These are phyloP conservation scores for Ophiocordyceps camponoti-saundersi DNA, from an alignment of 2,329 filamentous ascomycete genomes.

Conservation along the genomic window DNA sequence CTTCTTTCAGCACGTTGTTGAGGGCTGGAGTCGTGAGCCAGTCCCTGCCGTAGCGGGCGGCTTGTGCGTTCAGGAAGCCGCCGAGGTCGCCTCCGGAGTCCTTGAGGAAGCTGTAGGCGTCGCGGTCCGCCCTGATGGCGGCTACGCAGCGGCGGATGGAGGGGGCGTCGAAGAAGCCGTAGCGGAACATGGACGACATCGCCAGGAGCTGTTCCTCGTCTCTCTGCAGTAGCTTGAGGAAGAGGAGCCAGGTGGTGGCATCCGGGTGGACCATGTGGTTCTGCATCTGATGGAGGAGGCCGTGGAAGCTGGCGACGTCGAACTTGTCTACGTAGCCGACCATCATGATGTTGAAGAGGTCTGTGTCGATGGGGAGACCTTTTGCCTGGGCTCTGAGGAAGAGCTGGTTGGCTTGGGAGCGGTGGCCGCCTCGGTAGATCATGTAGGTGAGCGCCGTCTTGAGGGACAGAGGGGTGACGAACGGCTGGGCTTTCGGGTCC, in stretches of 20 bases:
- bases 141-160: constrained; percentile 20
- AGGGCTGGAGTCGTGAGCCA: constrained; percentile 23
- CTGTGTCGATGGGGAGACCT: constrained; percentile 25
- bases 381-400: too few species aligned
- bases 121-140: constrained; percentile 22
- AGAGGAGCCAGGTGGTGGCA: constrained; percentile 28
- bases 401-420: constrained; percentile 16
- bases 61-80: constrained; percentile 22
- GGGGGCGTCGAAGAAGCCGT: constrained; percentile 22
- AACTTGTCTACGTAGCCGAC: constrained; percentile 19
- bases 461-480: constrained; percentile 21
- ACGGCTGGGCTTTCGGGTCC: constrained; percentile 14
- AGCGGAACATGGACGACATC: constrained; percentile 26
- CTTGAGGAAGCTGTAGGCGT: constrained; percentile 23
- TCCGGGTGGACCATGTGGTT: constrained; percentile 21
- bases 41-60: constrained; percentile 24
- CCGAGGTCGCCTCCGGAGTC: constrained; percentile 13
- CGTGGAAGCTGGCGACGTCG: constrained; percentile 23
- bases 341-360: constrained; percentile 30
- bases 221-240: constrained; percentile 36
- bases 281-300: constrained; percentile 23
- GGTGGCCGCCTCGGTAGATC: constrained; percentile 15
- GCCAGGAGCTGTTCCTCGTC: constrained; percentile 34
- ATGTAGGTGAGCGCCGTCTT: constrained; percentile 28
- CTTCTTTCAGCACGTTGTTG: constrained; percentile 22